Evolutionary conservation across 179 eudicot species (phyloP).

Genomic region (Carnegiea gigantea): DNA sequence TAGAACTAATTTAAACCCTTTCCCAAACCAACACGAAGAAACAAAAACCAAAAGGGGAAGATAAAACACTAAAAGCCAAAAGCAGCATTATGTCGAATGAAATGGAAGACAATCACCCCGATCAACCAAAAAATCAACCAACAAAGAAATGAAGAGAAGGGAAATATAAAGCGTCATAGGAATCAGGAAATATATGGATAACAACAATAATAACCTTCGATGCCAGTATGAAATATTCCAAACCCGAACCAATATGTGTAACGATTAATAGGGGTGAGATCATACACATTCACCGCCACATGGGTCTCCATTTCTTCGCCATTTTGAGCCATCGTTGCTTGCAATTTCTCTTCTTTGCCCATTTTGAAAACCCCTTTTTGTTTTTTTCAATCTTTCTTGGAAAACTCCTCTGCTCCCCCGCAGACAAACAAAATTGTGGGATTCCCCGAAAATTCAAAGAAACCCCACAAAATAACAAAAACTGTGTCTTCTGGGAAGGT

Average conservation of each 20-base stretch:
- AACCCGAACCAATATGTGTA: constrained; percentile 86
- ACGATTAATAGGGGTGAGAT: constrained; percentile 78
- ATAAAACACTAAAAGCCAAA: no score
- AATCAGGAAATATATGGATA: background rate
- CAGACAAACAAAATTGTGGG: background rate
- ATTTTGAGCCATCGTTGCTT: constrained; percentile 16
- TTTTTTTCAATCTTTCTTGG: background rate
- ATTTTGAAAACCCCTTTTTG: constrained; percentile 15
- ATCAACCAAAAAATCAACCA: constrained; percentile 6
- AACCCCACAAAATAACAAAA: background rate
- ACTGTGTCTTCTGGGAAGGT: constrained; percentile 19
- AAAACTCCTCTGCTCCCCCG: background rate
- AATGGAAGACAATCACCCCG: background rate
- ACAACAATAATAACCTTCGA: constrained; percentile 57
- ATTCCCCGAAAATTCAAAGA: constrained; percentile 10
- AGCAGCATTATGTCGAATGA: background rate
- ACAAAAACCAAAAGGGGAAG: background rate
- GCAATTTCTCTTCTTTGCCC: constrained; percentile 32
- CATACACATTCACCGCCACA: constrained; percentile 80
- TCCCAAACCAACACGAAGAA: background rate
- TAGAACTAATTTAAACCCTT: constrained; percentile 5
- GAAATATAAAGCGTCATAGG: background rate
- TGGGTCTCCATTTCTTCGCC: constrained; percentile 36
- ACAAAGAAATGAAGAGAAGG: background rate
- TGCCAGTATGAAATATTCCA: constrained; percentile 93